Evolutionary conservation across 176 grass and related monocot species (phyloP), one percentile per base, ranked within the genome.

Genomic region (Puya raimondii): DNA sequence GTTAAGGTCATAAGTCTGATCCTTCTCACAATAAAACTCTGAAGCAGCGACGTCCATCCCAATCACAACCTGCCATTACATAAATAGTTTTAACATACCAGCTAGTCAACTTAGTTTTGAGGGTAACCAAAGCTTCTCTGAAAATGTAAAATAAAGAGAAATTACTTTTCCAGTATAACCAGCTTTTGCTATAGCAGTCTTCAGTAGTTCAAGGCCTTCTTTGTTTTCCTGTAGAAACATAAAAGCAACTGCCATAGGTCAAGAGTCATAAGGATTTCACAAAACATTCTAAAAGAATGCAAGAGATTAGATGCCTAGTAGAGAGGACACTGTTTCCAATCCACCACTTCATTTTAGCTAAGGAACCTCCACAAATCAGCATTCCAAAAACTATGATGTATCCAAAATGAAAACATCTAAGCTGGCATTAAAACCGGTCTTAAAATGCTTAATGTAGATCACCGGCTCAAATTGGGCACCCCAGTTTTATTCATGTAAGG

Each of bases 31-130:
- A 53, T 83, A 96, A 64, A 96, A 92, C 69, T 96, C 88, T 64
- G 92, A 96, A 72, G 92, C 88, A 29, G 92, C 92, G 73, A 96
- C 92, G 65, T 96, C 92, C 92, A 96, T 96, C 70, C 88, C 92
- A 71, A 91, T 96, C 48, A 96, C 92, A 7, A 96, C 86, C 88
- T 96, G 64, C 17, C 52, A 50, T 65, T 18, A 21, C 13, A 22
- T 61, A 61, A 61, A 20, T 20, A 61, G 21, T 61, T 61, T 16
- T 61, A 20, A 20, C 56, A 18, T 8, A 22, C 56, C 56, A 22
- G 21, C 21, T 18, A 61, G 56, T 18, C 56, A 61, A 61, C n/a
- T 18, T 61, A 18, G 21, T 61, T 61, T 61, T 61, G 17, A n/a
- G 15, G 16, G 16, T 9, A 61, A 21, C 9, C 56, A 61, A 10